Base-by-base conservation (phyloP, 1,139 yeast species). In the Yamadazyma oceani region DNA sequence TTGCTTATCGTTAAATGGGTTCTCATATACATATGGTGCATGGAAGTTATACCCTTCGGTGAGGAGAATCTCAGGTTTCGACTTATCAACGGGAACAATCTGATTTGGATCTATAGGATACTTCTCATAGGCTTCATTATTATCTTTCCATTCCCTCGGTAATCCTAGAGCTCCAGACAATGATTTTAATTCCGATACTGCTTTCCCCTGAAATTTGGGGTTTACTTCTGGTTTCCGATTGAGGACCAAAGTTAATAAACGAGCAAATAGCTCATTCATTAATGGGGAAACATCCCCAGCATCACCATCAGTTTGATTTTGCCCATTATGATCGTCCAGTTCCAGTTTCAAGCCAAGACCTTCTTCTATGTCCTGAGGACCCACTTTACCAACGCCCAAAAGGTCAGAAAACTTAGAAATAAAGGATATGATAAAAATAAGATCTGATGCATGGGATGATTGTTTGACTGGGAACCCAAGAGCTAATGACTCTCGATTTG, bases 321-420 rank as follows among this genome's bases (percentile, higher is more conserved):
- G n/a, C n/a, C n/a, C n/a, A n/a, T n/a, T n/a, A n/a, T n/a, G n/a
- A 33, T 48, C 43, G 19, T 39, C 42, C 22, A 4, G 5, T 29
- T 44, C 42, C n/a, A 4, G 7, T 28, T 45, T 42, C 26, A 76
- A 53, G 19, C 73, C 63, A 30, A 77, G 55, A 1, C 82, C 82
- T 16, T 58, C 53, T 48, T 77, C 82, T 24, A 78, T 60, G 46
- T 73, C 78, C 42, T 69, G 73, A 10, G 81, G 80, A 1, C 68
- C 63, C 10, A 60, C 36, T 24, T 62, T 59, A 17, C 63, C 60
- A 9, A 74, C 41, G 26, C 58, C 58, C 2, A 64, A 37, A 5
- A 61, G 41, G 5, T 55, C 53, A 38, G 55, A 58, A 45, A 76
- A 78, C 47, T 72, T 75, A 35, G 62, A 61, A 25, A 75, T 52